These are phyloP conservation scores for Anthostomella pinea DNA, from an alignment of 2,329 filamentous ascomycete species.

Conservation along the genomic window DNA sequence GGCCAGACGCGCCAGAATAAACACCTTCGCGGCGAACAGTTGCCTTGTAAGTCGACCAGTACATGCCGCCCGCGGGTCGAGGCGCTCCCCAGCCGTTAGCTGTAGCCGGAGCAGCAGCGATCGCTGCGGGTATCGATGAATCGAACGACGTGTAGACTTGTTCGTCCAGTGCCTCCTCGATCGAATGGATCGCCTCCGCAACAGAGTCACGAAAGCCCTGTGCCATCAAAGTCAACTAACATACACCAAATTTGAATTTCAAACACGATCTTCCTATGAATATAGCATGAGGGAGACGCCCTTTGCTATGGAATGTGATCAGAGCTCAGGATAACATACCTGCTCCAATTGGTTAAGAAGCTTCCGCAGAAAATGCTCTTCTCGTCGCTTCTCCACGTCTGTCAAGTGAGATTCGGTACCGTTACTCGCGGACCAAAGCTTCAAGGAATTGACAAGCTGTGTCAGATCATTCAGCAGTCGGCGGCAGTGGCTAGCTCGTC, in stretches of 20 bases:
- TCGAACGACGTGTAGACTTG: conserved; percentile 46
- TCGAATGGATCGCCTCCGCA: conserved; percentile 34
- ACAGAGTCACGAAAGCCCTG: conserved; percentile 39
- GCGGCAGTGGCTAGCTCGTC: conserved; percentile 38
- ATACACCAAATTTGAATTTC: background rate
- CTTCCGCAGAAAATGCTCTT: conserved; percentile 18
- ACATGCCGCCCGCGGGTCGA: conserved; percentile 42
- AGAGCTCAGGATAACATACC: conserved; percentile 15
- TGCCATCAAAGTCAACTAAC: conserved; percentile 1
- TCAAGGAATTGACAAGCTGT: conserved; percentile 51
- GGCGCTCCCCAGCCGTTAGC: conserved; percentile 39
- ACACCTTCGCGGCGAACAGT: conserved; percentile 28
- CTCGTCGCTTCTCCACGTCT: conserved; percentile 12
- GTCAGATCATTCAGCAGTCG: conserved; percentile 50
- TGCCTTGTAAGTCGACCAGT: conserved; percentile 55
- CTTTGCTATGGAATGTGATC: too few relatives aligned
- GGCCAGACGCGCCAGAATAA: conserved; percentile 27
- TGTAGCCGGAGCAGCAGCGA: conserved; percentile 33
- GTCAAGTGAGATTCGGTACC: conserved; percentile 12
- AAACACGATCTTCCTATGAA: too few relatives aligned
- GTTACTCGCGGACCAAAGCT: conserved; percentile 20
- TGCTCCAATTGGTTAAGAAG: conserved; percentile 19
- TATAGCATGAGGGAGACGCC: too few relatives aligned
- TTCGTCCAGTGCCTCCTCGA: conserved; percentile 39
- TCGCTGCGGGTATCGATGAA: conserved; percentile 37